These are phyloP conservation scores for Apiospora pterosperma DNA, from an alignment of 2,329 filamentous ascomycete genomes.

Conservation along the genomic window DNA sequence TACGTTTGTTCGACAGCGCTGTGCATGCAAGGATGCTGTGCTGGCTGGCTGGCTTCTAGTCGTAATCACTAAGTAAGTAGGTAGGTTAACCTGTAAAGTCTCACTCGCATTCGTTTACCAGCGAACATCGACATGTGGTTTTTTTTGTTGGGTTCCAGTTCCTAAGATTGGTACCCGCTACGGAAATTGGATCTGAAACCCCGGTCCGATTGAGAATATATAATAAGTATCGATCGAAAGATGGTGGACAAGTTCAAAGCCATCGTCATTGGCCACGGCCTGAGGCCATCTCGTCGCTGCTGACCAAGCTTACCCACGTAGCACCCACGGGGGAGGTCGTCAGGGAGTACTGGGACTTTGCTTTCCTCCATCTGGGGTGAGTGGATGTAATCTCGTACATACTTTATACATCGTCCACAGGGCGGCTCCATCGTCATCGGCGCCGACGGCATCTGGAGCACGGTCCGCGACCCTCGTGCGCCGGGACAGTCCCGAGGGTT, in stretches of 20 bases:
- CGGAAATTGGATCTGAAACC: no score
- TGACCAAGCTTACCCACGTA: not conserved
- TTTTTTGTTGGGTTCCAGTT: not conserved
- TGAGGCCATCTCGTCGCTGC: not conserved
- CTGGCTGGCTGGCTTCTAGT: no score
- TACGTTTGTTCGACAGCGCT: no score
- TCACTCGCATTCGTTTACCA: not conserved
- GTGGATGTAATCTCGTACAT: not conserved
- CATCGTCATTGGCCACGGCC: constrained; percentile 5
- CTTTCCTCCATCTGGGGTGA: not conserved
- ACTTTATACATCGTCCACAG: not conserved
- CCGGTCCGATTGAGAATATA: no score
- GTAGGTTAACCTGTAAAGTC: not conserved
- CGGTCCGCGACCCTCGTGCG: not conserved
- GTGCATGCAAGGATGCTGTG: no score
- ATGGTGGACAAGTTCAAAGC: not conserved
- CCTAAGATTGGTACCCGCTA: no score
- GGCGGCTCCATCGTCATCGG: constrained; percentile 8
- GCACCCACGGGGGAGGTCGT: not conserved
- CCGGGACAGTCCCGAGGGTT: not conserved
- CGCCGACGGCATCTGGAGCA: constrained; percentile 4
- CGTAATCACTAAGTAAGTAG: no score
- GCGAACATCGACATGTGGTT: not conserved
- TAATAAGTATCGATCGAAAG: no score
- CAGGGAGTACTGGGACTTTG: not conserved